Conservation (phyloP, 768 basidiomycete species). For the Hydnomerulius pinastri region DNA sequence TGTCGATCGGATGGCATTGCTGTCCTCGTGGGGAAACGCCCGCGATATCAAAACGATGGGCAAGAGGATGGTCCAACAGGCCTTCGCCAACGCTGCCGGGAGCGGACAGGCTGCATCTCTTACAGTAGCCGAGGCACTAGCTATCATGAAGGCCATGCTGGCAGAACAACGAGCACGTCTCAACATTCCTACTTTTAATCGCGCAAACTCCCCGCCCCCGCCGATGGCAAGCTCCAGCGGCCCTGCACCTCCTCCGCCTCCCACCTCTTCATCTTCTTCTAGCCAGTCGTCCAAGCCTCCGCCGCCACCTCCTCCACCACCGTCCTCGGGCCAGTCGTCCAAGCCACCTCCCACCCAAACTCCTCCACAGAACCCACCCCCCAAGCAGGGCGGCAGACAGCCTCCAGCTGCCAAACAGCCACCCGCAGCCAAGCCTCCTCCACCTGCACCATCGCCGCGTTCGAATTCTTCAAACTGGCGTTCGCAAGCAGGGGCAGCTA, state of each 20-base stretch:
- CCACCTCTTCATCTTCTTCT: constrained; percentile 19
- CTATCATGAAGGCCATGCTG: constrained; percentile 25
- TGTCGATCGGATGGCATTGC: constrained; percentile 41
- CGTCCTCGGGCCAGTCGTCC: constrained; percentile 1
- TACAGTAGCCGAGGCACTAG: constrained; percentile 28
- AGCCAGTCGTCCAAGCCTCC: constrained; percentile 20
- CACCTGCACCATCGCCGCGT: neutral
- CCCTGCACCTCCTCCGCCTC: constrained; percentile 25
- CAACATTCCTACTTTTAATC: constrained; percentile 19
- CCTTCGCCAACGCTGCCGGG: constrained; percentile 31
- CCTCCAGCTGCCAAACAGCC: neutral
- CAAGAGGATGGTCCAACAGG: constrained; percentile 46
- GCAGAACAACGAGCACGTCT: constrained; percentile 26
- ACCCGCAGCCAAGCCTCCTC: constrained; percentile 5
- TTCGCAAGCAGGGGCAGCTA: neutral
- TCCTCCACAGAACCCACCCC: constrained; percentile 8
- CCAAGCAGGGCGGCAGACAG: neutral
- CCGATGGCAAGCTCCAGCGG: constrained; percentile 20
- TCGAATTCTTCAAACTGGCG: too few species aligned
- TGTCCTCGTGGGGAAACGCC: constrained; percentile 70
- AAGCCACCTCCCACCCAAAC: constrained; percentile 15
- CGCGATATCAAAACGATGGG: constrained; percentile 60
- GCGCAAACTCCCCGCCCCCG: constrained; percentile 7
- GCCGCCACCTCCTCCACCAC: constrained; percentile 22
- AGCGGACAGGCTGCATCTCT: constrained; percentile 26